Base-by-base conservation (phyloP, 352 stramenopile species). In the Blastocystis sp. region DNA sequence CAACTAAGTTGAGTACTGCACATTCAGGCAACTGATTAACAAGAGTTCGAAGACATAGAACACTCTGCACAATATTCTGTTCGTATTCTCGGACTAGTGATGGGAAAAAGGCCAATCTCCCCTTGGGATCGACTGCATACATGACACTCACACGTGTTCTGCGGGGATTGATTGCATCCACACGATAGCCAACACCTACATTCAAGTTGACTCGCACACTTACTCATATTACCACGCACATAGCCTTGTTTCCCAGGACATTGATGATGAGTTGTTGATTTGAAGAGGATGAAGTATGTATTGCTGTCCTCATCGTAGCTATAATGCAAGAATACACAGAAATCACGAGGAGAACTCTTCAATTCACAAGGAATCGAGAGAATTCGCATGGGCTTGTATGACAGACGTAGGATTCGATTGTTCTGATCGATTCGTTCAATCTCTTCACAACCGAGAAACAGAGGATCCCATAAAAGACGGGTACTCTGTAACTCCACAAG, bases 351-450 rank as follows among this genome's bases (percentile, higher is more conserved):
- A 35, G 11, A 19, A 21, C 46, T 65, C 16, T 52, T 21, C 5
- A 49, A 3, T 14, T 14, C 29, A 7, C 21, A 59, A 35, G 77
- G 77, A 43, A 66, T 75, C 21, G n/a, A 58, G 16, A 51, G 21
- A n/a, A 78, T 1, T 24, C 46, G 12, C 42, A 87, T 29, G n/a
- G 77, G 77, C n/a, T 87, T 87, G 21, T 78, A 75, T 9, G 74
- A 12, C 1, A 87, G 54, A n/a, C 74, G 77, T 9, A 87, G 46
- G 12, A 87, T 69, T 37, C 71, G 49, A 27, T 83, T 66, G 71
- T 83, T 83, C 35, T 51, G 71, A 43, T 83, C 71, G 0, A 66
- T 42, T 37, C 27, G 19, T 54, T 83, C 71, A 16, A 83, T 43
- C 14, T 65, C 49, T 43, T 65, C 42, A 21, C 43, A 37, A 29